Evolutionary conservation across 768 basidiomycete species (phyloP), one percentile per base, ranked within the genome.

Genomic region (Amanita rubescens): DNA sequence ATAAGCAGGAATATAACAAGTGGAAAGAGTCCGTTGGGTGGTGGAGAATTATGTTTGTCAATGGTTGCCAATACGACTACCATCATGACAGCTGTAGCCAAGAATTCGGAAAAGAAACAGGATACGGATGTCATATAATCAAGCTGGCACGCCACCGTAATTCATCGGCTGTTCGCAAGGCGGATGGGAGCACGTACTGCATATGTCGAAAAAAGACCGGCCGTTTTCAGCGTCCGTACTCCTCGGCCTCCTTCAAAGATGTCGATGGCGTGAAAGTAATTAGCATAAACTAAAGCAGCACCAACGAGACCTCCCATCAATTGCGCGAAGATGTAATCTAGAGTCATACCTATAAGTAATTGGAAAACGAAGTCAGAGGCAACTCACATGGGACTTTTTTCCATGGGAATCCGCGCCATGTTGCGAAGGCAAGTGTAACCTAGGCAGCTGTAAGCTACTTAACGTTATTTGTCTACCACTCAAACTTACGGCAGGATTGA

Each of bases 321-420:
- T 60, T 87, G 85, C 0, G 81, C 81, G 44, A 79, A 65, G 53
- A 85, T 75, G 63, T 82, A 87, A 22, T 54, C 69, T 68, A 51
- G 27, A 19, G 42, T 35, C 24, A 17, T 22, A 33, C 17, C 22
- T 27, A 56, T 19, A 35, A 51, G 30, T n/a, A 15, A 8, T 37
- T 47, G 46, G 34, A 42, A 30, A 34, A 32, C 19, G 20, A 37
- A n/a, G 1, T 5, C 20, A 14, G 22, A 10, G 27, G 20, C 8
- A 8, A 43, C 67, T 42, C 53, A 71, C 59, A 69, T 1, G 86
- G 86, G 0, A 85, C 85, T 62, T 87, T 87, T 58, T 73, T 75
- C 80, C 82, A 82, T 1, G 85, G 84, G 65, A 87, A 87, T 53
- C 71, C 72, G 54, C 85, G 81, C 66, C 79, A 77, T n/a, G 78